These are phyloP conservation scores for Candida cerambycidarum DNA, from an alignment of 805 yeast species.

Conservation along the genomic window DNA sequence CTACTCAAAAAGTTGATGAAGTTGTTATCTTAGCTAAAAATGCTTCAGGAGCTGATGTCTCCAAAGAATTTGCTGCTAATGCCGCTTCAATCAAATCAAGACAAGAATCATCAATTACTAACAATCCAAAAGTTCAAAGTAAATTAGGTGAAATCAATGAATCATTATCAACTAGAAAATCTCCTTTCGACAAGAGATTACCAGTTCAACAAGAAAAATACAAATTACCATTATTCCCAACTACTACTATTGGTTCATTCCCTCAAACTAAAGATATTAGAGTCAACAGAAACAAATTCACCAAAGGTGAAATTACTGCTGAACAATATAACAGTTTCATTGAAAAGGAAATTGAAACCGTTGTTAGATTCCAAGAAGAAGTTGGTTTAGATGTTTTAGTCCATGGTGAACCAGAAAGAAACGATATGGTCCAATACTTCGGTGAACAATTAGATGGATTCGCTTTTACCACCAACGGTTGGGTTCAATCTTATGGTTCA, in stretches of 20 bases:
- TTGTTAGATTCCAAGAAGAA: conserved; percentile 98
- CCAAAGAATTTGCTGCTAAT: conserved; percentile 78
- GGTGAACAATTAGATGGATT: conserved; percentile 99
- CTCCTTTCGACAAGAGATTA: conserved; percentile 85
- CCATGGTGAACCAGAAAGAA: conserved; percentile 99
- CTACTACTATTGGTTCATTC: conserved; percentile 99
- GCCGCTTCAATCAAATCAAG: conserved; percentile 84
- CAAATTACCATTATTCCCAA: conserved; percentile 98
- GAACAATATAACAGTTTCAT: conserved; percentile 96
- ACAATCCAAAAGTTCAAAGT: conserved; percentile 84
- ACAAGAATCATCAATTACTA: conserved; percentile 83
- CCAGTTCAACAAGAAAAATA: conserved; percentile 81
- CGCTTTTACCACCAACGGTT: conserved; percentile 98
- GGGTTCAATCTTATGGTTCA: conserved; percentile 99
- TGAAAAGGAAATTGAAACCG: conserved; percentile 92
- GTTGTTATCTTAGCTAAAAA: conserved; percentile 90
- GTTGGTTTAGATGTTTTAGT: conserved; percentile 97
- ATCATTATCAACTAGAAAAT: conserved; percentile 76
- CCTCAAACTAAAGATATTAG: conserved; percentile 99
- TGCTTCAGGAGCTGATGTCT: conserved; percentile 77
- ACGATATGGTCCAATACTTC: conserved; percentile 99
- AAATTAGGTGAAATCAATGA: conserved; percentile 79
- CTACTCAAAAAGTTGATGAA: conserved; percentile 92
- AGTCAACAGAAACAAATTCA: conserved; percentile 95
- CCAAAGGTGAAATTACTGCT: conserved; percentile 93